Evolutionary conservation across 176 grass and related monocot genomes (phyloP), one percentile per base, ranked within the genome.

Genomic region (Panicum miliaceum): DNA sequence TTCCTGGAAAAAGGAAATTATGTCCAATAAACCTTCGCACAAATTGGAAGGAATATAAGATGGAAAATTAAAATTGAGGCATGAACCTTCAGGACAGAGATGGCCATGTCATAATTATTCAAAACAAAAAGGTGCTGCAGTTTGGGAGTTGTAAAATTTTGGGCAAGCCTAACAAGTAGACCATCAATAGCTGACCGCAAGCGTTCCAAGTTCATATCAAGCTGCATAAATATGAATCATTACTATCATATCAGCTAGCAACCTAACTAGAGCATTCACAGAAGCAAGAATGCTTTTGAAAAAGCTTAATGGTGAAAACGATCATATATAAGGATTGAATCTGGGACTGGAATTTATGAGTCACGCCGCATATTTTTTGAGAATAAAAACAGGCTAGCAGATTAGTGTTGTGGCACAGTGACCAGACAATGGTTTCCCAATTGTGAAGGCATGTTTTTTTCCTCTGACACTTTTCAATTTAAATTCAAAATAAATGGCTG

Each of bases 71-170:
- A 63, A 22, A 48, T 42, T 52, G 50, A 75, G 48, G 52, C 15
- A 54, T 77, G 10, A 73, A 97, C 92, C 95, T 97, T 94, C 62
- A 97, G 79, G 68, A 97, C 78, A 84, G 92, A 80, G 87, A 97
- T 90, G 47, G 88, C 82, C 92, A 98, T 93, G 81, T 94, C 95
- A 90, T 93, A 93, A 84, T 98, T 98, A 92, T 98, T 98, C 82
- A 93, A 86, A 82, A 98, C 90, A 82, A 98, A 98, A 53, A 98
- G 84, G 80, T 92, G 86, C 20, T 90, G 87, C 50, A 85, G 89
- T 80, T 94, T 93, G 13, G 78, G 72, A 68, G 62, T 90, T 59
- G 61, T 73, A 88, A 91, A 94, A 60, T 80, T 84, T 89, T 89
- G 57, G 16, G 90, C 67, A 82, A 98, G 84, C 83, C 82, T 90